Evolutionary conservation across 305 asterid genomes (phyloP), one percentile per base, ranked within the genome.

Genomic region (Lippia alba): DNA sequence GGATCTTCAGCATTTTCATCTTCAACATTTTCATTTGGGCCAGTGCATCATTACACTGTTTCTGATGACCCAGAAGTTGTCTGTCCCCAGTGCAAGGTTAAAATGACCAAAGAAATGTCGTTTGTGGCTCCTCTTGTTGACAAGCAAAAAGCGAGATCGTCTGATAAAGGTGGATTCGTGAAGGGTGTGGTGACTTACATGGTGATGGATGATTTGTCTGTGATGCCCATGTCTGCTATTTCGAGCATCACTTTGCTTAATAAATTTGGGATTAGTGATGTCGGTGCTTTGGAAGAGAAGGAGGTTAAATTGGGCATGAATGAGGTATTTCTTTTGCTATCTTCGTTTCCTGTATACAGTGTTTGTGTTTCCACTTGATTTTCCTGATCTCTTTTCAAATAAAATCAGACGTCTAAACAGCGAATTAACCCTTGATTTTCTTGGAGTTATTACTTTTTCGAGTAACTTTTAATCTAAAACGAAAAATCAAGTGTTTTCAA

Each of bases 211-310:
- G 0, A 85, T 61, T 63, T 83, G 57, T 75, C 32, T 7, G 81
- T 86, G 10, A 58, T 55, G 64, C 87, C 89, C 2, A 65, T 74
- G 84, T 81, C 91, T 0, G 76, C 81, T 1, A 78, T 76, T 3
- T 83, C 89, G 0, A 55, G 68, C 40, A 72, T 86, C 10, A 56
- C 75, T 20, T 5, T 82, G 41, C 74, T 82, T 0, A 78, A 78
- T 10, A 20, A 62, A n/a, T 69, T 67, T 32, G 58, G 64, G 10
- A 66, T 83, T 1, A 73, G 63, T 69, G 75, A 82, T 1, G 69
- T 82, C 8, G 64, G 73, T 2, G 66, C 51, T 10, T 72, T 86
- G 24, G 73, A 83, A 59, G 87, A 81, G 33, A 86, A 67, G 74
- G 69, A 44, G 4, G 82, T 80, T 0, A 19, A 20, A 15, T 15